Percentiles rank a stretch among this genome's conserved stretches.
Conservation (phyloP, 805 yeast genomes). For the Schwanniomyces occidentalis region DNA sequence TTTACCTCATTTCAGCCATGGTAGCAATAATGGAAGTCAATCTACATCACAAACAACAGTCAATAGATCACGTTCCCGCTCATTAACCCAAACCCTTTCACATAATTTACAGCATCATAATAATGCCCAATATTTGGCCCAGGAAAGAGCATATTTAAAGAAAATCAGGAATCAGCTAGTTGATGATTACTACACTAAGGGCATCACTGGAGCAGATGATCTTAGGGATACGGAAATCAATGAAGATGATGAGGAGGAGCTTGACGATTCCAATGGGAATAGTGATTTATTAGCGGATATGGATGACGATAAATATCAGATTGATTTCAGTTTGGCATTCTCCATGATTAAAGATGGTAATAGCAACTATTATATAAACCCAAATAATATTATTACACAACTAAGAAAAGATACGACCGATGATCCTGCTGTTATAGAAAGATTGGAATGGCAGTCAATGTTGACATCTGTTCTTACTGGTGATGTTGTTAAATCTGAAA, state of each 20-base stretch:
- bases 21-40: too few relatives aligned
- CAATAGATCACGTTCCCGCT: constrained; percentile 16
- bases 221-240: constrained; percentile 19
- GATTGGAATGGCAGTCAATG: constrained; percentile 97
- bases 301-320: constrained; percentile 47
- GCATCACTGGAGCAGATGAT: constrained; percentile 46
- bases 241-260: constrained; percentile 24
- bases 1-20: too few relatives aligned
- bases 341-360: constrained; percentile 32
- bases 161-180: constrained; percentile 59
- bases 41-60: too few relatives aligned
- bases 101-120: constrained; percentile 12
- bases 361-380: constrained; percentile 35
- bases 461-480: constrained; percentile 87
- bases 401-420: constrained; percentile 39
- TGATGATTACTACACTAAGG: constrained; percentile 75
- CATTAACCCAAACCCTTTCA: constrained; percentile 17
- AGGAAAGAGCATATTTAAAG: constrained; percentile 65
- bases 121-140: constrained; percentile 46
- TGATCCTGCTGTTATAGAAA: constrained; percentile 59
- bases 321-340: constrained; percentile 45
- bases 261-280: constrained; percentile 17
- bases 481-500: constrained; percentile 90
- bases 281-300: constrained; percentile 38
- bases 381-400: constrained; percentile 34